Evolutionary conservation across 345 rosid species (phyloP).

Genomic region (Balakata baccata): DNA sequence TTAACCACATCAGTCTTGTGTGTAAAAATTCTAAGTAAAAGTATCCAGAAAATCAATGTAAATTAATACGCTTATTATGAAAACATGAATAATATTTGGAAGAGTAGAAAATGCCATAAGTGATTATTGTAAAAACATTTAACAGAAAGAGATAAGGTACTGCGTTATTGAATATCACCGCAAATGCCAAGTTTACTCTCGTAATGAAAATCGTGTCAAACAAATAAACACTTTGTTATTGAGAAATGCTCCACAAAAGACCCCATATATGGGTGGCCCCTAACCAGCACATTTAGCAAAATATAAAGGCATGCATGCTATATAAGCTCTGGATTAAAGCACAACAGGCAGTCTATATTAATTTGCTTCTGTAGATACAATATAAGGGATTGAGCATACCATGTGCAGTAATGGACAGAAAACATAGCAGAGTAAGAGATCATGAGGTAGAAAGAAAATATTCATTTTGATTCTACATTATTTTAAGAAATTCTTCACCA

Average conservation of each 20-base stretch:
- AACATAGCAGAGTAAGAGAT: background rate
- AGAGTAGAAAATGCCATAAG: background rate
- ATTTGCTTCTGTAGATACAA: background rate
- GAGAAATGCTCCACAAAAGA: background rate
- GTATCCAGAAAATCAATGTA: background rate
- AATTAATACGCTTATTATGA: background rate
- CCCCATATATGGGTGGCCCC: background rate
- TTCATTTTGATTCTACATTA: background rate
- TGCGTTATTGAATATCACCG: too few relatives aligned
- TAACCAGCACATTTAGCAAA: background rate
- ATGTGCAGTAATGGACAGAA: background rate
- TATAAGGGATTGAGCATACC: background rate
- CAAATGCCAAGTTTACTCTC: too few relatives aligned
- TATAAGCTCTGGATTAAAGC: background rate
- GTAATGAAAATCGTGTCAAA: too few relatives aligned
- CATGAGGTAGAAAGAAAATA: background rate
- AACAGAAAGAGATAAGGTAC: too few relatives aligned
- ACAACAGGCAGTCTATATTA: background rate
- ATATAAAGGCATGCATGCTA: background rate
- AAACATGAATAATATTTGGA: background rate
- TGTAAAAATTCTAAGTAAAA: background rate
- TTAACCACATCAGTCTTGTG: slow-evolving; percentile 7
- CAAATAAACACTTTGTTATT: too few relatives aligned
- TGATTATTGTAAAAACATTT: background rate
- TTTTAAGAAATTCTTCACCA: background rate